Evolutionary conservation across 2,329 filamentous ascomycete genomes (phyloP).

Genomic region (Pyrenochaeta sp.): DNA sequence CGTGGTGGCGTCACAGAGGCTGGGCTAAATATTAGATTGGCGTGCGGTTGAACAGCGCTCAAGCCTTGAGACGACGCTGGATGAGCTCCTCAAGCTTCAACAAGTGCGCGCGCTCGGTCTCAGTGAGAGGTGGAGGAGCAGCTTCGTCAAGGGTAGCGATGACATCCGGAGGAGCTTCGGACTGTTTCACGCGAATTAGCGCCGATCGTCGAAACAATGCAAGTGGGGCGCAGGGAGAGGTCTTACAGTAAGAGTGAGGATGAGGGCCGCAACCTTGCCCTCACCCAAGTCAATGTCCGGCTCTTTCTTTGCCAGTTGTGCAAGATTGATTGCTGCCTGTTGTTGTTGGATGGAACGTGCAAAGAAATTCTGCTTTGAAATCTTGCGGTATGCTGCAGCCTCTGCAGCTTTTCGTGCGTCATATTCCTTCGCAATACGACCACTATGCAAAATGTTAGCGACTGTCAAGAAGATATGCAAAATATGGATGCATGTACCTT

Average conservation of each 20-base stretch:
- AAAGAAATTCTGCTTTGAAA: conserved; percentile 38
- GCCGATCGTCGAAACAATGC: conserved; percentile 40
- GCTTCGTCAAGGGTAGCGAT: conserved; percentile 38
- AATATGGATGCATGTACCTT: conserved; percentile 36
- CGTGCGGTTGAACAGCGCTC: conserved; percentile 22
- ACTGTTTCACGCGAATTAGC: conserved; percentile 50
- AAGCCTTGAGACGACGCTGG: conserved; percentile 38
- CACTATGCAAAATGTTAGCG: conserved; percentile 29
- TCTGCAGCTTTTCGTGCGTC: conserved; percentile 20
- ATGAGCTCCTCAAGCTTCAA: conserved; percentile 44
- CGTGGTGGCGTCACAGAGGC: conserved; percentile 26
- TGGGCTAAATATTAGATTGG: conserved; percentile 25
- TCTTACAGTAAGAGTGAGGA: conserved; percentile 71
- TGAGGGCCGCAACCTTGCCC: conserved; percentile 59
- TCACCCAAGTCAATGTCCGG: conserved; percentile 58
- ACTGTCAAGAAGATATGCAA: conserved; percentile 5
- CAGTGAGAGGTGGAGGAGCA: conserved; percentile 33
- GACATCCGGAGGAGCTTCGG: conserved; percentile 50
- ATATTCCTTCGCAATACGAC: conserved; percentile 31
- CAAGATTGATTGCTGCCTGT: conserved; percentile 71
- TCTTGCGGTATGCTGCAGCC: conserved; percentile 29
- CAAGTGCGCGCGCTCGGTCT: conserved; percentile 39
- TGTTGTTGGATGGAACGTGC: conserved; percentile 63
- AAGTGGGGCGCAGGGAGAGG: conserved; percentile 31
- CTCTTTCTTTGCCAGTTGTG: conserved; percentile 63